Percentiles rank a stretch among this genome's conserved stretches.
Evolutionary conservation across 768 basidiomycete genomes (phyloP).

Genomic region (Russula sp.): DNA sequence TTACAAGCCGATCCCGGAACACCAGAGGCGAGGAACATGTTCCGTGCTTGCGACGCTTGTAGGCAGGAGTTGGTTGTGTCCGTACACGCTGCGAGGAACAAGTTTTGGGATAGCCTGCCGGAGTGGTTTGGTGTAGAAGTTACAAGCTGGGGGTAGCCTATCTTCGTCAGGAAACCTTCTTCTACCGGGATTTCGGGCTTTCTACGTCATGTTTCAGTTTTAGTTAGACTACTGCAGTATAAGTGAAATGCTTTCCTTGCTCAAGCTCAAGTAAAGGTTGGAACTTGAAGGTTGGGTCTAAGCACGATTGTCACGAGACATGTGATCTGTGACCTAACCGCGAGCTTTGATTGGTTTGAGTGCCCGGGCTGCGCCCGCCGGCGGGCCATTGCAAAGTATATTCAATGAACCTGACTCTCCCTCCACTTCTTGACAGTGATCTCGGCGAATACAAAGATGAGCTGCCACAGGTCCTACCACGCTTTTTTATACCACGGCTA

Average conservation of each 20-base stretch:
- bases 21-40: conserved; percentile 10
- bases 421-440: not conserved
- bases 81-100: conserved; percentile 20
- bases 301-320: not conserved
- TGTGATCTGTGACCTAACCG: not conserved
- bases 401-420: conserved; percentile 10
- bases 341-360: too few relatives aligned
- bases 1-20: conserved; percentile 15
- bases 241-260: not conserved
- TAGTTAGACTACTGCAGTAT: not conserved
- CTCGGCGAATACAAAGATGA: conserved; percentile 8
- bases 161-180: not conserved
- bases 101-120: conserved; percentile 22
- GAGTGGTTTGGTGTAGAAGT: conserved; percentile 24
- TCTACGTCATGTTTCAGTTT: not conserved
- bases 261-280: too few relatives aligned
- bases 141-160: conserved; percentile 15
- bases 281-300: too few relatives aligned
- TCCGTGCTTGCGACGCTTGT: conserved; percentile 22
- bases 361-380: not conserved
- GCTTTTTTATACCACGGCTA: conserved; percentile 60
- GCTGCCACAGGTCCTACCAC: conserved; percentile 21
- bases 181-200: not conserved
- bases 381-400: not conserved
- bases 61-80: conserved; percentile 13